Base-by-base conservation (phyloP, 352 stramenopile genomes). In the Pythium oligandrum region DNA sequence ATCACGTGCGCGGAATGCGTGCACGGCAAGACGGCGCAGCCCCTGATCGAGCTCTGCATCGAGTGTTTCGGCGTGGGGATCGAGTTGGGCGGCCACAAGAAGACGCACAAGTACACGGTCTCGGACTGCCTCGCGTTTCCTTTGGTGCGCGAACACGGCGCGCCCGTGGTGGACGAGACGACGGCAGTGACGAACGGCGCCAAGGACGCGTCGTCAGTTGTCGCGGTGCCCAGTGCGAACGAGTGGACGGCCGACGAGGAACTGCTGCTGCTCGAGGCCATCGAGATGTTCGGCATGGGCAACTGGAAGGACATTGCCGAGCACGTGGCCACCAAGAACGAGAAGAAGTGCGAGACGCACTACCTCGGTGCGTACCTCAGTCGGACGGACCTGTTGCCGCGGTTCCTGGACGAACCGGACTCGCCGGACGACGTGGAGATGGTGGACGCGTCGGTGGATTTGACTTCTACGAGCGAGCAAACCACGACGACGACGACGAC, bases 241-340 rank as follows among this genome's bases (percentile, higher is more conserved):
- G 77, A 78, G 40, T 98, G 96, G 96, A 98, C 89, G 6, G 89
- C 85, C 1, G 91, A 98, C 58, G 96, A 99, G 68, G 96, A 99
- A 68, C 64, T 99, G 32, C 60, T 96, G 44, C 73, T 99, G 40
- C 79, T 99, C 10, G 96, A 99, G 63, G 95, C 73, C 31, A 98
- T 99, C 46, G 79, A 96, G 49, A 95, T 93, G 64, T 97, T 98
- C 61, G 96, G 96, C 36, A 83, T 99, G 57, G 96, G 96, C 47
- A 99, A 99, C 70, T 99, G 96, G 96, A 88, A 88, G 57, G 87
- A 97, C 57, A 96, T 95, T 45, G 77, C 84, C 0, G 79, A 95
- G 34, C 79, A 96, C 48, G 79, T 97, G 30, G 78, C 63, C 31
- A 91, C 76, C 39, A 95, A 95, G 66, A 82, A 63, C 38, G 84